phyloP scores from a whole-genome alignment of 139 green algal genomes.

The Micractinium conductrix region DNA sequence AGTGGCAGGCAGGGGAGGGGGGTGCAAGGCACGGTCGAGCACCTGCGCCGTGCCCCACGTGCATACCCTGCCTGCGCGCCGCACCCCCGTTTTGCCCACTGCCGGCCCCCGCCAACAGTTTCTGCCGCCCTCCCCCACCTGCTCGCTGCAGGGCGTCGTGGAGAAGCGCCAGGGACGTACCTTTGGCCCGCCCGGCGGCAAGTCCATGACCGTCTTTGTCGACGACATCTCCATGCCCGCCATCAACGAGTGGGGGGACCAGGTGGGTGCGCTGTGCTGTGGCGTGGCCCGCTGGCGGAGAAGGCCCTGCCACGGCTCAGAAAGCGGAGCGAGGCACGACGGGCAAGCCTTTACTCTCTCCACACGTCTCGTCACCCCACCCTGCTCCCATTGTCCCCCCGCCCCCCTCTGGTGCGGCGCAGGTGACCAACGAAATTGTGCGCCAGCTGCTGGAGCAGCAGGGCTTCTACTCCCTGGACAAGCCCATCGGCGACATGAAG shows the following conservation, averaged over 20 bases:
- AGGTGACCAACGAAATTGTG: slow-evolving; percentile 96
- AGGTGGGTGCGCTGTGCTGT: slow-evolving; percentile 53
- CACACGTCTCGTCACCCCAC: background rate
- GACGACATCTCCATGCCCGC: slow-evolving; percentile 95
- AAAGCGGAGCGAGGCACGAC: too few species aligned
- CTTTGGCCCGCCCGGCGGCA: slow-evolving; percentile 89
- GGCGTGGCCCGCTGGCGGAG: background rate
- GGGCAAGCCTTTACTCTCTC: background rate
- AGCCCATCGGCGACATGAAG: slow-evolving; percentile 97
- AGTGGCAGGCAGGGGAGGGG: too few species aligned
- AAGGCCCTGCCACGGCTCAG: too few species aligned
- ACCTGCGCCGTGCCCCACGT: too few species aligned
- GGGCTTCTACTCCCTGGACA: slow-evolving; percentile 94
- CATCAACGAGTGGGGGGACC: slow-evolving; percentile 97
- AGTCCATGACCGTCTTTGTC: slow-evolving; percentile 90
- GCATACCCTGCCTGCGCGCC: too few species aligned
- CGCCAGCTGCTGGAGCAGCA: slow-evolving; percentile 94
- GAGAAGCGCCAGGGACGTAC: slow-evolving; percentile 96
- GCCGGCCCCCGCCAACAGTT: too few species aligned
- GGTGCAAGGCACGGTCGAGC: too few species aligned
- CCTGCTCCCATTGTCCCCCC: too few species aligned
- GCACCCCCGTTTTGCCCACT: too few species aligned
- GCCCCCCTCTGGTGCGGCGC: background rate
- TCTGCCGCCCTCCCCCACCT: too few species aligned
- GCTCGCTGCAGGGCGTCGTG: too few species aligned